These are phyloP conservation scores for Rhodosporidiobolus sp. DNA, from an alignment of 768 basidiomycete genomes.

Conservation along the genomic window DNA sequence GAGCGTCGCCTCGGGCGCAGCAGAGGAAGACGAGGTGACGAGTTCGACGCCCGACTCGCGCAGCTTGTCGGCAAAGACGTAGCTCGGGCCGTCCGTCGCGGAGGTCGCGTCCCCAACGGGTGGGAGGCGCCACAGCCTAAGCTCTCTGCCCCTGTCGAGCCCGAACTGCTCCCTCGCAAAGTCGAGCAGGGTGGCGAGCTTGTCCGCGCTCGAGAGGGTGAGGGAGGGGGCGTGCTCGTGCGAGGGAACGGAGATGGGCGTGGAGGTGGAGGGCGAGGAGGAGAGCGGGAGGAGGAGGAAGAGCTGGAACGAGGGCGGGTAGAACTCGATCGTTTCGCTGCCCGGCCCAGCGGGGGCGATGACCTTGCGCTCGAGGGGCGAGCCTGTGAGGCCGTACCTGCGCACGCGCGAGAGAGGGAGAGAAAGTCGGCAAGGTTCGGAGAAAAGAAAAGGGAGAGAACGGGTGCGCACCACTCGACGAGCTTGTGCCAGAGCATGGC, in stretches of 20 bases:
- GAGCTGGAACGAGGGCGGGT: conserved; percentile 64
- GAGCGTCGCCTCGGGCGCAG: conserved; percentile 3
- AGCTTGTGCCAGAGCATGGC: conserved; percentile 68
- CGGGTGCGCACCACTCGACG: conserved; percentile 61
- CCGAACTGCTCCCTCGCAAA: conserved; percentile 34
- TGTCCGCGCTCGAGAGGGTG: conserved; percentile 58
- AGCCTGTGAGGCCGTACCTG: conserved; percentile 68
- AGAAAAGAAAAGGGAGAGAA: background rate
- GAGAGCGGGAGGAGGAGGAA: conserved; percentile 55
- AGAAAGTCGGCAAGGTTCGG: background rate
- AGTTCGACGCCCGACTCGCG: conserved; percentile 27
- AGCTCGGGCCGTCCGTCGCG: conserved; percentile 41
- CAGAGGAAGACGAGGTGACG: conserved; percentile 2
- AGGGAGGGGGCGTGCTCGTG: conserved; percentile 47
- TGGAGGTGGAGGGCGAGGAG: conserved; percentile 44
- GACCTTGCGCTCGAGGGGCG: conserved; percentile 65
- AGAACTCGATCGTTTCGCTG: conserved; percentile 64
- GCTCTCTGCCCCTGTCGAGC: background rate
- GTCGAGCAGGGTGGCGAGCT: conserved; percentile 52
- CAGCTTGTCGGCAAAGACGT: conserved; percentile 38
- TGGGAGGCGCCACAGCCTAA: conserved; percentile 63
- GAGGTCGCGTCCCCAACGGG: conserved; percentile 45
- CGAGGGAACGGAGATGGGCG: conserved; percentile 44
- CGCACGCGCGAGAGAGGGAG: background rate
- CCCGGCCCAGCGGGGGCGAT: conserved; percentile 59